Conservation (phyloP, 306 rosid species). For the Inga oerstediana region DNA sequence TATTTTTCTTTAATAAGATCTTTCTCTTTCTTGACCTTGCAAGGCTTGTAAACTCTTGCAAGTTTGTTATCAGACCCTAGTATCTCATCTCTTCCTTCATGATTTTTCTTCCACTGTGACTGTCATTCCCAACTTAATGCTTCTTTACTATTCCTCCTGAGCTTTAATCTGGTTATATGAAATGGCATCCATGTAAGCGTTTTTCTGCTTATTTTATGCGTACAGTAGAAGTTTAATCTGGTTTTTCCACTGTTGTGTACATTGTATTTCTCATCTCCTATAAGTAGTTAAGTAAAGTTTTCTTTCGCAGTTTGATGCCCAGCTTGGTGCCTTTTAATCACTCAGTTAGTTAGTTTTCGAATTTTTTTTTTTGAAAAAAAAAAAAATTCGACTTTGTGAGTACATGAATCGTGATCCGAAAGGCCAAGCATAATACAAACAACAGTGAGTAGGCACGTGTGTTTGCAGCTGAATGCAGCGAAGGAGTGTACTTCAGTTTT, state of each 20-base stretch:
- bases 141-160: conserved; percentile 69
- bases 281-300: not conserved
- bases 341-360: not conserved
- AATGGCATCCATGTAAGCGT: not conserved
- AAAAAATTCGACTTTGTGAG: not conserved
- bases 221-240: not conserved
- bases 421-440: not conserved
- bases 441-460: not conserved
- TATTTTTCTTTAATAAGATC: not conserved
- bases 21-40: conserved; percentile 89
- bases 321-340: not conserved
- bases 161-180: conserved; percentile 35
- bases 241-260: not conserved
- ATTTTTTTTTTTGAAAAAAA: too few relatives aligned
- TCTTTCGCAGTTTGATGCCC: not conserved
- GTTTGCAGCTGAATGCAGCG: not conserved
- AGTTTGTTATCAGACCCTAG: accelerated
- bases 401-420: not conserved
- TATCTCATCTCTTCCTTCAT: accelerated
- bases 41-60: conserved; percentile 43
- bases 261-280: not conserved
- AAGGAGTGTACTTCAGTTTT: not conserved
- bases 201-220: not conserved
- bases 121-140: not conserved
- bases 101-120: not conserved